These are phyloP conservation scores for Linum tenue DNA, from an alignment of 345 rosid genomes.

Conservation along the genomic window DNA sequence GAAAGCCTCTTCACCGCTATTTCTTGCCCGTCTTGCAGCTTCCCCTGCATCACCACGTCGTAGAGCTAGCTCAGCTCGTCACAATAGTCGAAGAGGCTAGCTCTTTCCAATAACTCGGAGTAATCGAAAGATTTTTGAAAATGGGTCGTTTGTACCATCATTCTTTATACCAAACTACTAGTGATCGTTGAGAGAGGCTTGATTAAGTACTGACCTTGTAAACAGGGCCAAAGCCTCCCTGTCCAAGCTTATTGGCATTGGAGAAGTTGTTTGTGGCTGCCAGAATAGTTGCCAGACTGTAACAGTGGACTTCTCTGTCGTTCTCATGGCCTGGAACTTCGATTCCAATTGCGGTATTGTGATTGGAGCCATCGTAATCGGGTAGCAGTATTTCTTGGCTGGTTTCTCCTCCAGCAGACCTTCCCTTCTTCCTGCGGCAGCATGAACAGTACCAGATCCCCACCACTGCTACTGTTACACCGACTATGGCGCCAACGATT, in stretches of 20 bases:
- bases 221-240: slow-evolving; percentile 54
- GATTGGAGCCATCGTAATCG: slow-evolving; percentile 8
- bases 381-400: slow-evolving; percentile 21
- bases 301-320: slow-evolving; percentile 20
- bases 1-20: slow-evolving; percentile 50
- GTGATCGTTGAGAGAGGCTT: not conserved
- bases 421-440: slow-evolving; percentile 18
- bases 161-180: not conserved
- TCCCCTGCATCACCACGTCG: slow-evolving; percentile 37
- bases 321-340: slow-evolving; percentile 15
- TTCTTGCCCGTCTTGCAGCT: slow-evolving; percentile 28
- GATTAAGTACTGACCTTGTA: slow-evolving; percentile 25
- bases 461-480: slow-evolving; percentile 14
- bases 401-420: slow-evolving; percentile 12
- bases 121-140: too few relatives aligned
- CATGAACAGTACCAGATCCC: slow-evolving; percentile 22
- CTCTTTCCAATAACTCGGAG: too few relatives aligned
- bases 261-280: slow-evolving; percentile 40
- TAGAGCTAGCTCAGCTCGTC: too few relatives aligned
- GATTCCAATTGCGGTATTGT: slow-evolving; percentile 1
- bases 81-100: too few relatives aligned
- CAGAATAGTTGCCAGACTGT: slow-evolving; percentile 16
- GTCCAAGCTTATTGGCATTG: slow-evolving; percentile 35
- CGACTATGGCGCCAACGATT: slow-evolving; percentile 10
- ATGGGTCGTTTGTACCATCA: too few relatives aligned